Evolutionary conservation across 202 grass and related monocot species (phyloP).

Genomic region (Schoenoplectus triqueter): DNA sequence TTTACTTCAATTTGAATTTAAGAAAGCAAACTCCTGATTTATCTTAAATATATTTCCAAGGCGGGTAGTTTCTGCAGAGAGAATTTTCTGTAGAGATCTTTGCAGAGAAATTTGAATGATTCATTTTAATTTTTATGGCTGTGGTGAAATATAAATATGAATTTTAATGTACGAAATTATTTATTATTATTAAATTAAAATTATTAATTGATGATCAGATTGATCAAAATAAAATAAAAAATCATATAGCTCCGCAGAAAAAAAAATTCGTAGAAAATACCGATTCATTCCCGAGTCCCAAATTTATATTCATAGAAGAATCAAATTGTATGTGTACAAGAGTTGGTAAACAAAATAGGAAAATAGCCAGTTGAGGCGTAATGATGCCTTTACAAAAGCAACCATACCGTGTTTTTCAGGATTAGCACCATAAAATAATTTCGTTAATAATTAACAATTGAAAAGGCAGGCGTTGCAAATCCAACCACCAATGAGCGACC

Average conservation of each 20-base stretch:
- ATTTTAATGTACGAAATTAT: too few species aligned
- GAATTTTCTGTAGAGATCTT: too few species aligned
- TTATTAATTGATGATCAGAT: too few species aligned
- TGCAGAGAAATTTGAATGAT: too few species aligned
- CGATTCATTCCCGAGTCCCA: background rate
- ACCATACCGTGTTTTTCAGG: background rate
- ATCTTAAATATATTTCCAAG: background rate
- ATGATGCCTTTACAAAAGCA: slow-evolving; percentile 36
- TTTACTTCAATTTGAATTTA: background rate
- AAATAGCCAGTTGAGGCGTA: slow-evolving; percentile 4
- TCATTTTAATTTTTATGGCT: too few species aligned
- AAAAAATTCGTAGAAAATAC: too few species aligned
- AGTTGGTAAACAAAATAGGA: slow-evolving; percentile 9
- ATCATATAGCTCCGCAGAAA: too few species aligned
- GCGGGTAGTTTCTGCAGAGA: too few species aligned
- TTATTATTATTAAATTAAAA: too few species aligned
- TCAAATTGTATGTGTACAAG: background rate
- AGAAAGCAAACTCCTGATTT: background rate
- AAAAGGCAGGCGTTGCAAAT: slow-evolving; percentile 19
- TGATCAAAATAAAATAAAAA: too few species aligned
- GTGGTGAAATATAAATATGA: too few species aligned
- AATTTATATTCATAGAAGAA: background rate
- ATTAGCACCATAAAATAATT: slow-evolving; percentile 16
- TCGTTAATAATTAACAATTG: background rate
- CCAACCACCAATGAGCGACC: background rate